phyloP scores from a whole-genome alignment of 805 yeast genomes.

The Starmerella potacharoeniae region DNA sequence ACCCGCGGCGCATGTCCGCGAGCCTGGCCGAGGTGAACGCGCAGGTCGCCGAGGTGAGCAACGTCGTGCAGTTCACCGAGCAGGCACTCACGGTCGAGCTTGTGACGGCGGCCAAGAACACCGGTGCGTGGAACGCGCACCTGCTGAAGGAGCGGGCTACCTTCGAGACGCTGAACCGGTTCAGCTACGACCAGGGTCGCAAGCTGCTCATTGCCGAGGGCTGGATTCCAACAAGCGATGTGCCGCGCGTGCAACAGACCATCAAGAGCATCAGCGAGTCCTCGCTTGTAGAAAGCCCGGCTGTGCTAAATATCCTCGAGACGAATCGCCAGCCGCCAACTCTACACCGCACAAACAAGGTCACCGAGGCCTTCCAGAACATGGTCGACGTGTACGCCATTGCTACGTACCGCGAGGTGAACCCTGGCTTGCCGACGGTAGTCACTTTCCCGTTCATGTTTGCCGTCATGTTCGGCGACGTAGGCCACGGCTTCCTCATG shows the following conservation, averaged over 20 bases:
- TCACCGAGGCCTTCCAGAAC: slow-evolving; percentile 83
- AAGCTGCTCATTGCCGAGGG: slow-evolving; percentile 89
- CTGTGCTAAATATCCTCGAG: slow-evolving; percentile 45
- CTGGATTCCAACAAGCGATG: slow-evolving; percentile 81
- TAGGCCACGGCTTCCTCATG: slow-evolving; percentile 88
- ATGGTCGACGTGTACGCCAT: slow-evolving; percentile 94
- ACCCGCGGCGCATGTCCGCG: slow-evolving; percentile 29
- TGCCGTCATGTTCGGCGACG: slow-evolving; percentile 97
- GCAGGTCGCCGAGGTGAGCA: slow-evolving; percentile 44
- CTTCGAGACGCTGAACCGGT: slow-evolving; percentile 62
- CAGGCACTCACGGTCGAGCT: slow-evolving; percentile 67
- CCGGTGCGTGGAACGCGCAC: slow-evolving; percentile 60
- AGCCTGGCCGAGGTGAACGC: slow-evolving; percentile 34
- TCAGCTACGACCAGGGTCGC: slow-evolving; percentile 74
- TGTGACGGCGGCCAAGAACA: slow-evolving; percentile 60
- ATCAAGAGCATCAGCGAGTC: slow-evolving; percentile 52
- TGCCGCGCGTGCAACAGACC: slow-evolving; percentile 51
- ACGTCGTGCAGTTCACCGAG: slow-evolving; percentile 53
- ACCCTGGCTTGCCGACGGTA: slow-evolving; percentile 89
- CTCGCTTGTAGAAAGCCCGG: slow-evolving; percentile 33
- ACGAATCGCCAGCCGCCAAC: slow-evolving; percentile 85
- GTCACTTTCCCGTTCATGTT: slow-evolving; percentile 97
- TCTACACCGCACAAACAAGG: slow-evolving; percentile 85
- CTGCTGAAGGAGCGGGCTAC: slow-evolving; percentile 73
- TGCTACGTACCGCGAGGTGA: slow-evolving; percentile 86